Evolutionary conservation across 345 rosid genomes (phyloP).

Genomic region (Pseudoturritis turrita): DNA sequence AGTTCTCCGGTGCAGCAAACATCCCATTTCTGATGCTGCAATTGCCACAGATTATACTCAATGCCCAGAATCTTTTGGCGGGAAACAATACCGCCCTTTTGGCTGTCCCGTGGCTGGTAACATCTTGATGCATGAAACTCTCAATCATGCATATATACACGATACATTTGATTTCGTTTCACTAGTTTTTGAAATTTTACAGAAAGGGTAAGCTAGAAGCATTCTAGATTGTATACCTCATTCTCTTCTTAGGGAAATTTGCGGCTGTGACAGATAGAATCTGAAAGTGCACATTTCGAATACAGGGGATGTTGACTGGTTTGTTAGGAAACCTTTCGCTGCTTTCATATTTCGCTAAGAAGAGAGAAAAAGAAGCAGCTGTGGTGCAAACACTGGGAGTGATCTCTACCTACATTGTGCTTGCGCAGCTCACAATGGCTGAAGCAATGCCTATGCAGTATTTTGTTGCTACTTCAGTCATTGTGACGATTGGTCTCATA

Average conservation of each 20-base stretch:
- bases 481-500: constrained; percentile 59
- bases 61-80: constrained; percentile 66
- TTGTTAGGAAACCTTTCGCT: constrained; percentile 82
- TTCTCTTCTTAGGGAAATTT: background rate
- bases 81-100: constrained; percentile 77
- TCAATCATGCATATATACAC: background rate
- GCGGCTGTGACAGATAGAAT: background rate
- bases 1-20: constrained; percentile 65
- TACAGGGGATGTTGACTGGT: constrained; percentile 89
- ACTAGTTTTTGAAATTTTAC: background rate
- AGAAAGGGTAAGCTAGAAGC: background rate
- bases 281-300: constrained; percentile 7
- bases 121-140: background rate
- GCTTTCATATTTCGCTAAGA: constrained; percentile 78
- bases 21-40: constrained; percentile 79
- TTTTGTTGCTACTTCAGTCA: constrained; percentile 47
- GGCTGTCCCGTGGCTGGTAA: constrained; percentile 93
- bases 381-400: constrained; percentile 84
- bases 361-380: constrained; percentile 71
- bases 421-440: constrained; percentile 78
- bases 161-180: background rate
- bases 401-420: constrained; percentile 47
- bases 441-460: constrained; percentile 73
- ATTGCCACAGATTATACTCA: constrained; percentile 88
- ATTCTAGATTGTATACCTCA: background rate